A percentile compares a stretch with the other conserved stretches of the same genome.
Evolutionary conservation across 73 alveolate genomes (phyloP).

Genomic region (Blepharisma stoltei): DNA sequence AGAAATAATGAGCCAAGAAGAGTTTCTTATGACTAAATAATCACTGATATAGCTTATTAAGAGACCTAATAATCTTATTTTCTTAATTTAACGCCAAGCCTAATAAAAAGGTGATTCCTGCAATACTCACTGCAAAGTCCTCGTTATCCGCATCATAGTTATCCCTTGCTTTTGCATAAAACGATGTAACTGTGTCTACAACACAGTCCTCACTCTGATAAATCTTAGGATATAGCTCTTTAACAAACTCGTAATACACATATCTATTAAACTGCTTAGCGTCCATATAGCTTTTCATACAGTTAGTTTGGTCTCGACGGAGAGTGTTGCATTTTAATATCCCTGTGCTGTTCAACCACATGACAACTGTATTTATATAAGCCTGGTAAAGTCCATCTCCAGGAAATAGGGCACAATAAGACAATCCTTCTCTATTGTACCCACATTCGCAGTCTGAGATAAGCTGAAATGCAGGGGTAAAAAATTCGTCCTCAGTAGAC

Average conservation of each 20-base stretch:
- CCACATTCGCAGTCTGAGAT: not conserved
- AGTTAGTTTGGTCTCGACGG: not conserved
- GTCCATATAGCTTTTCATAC: not conserved
- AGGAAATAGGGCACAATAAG: not conserved
- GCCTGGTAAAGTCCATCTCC: not conserved
- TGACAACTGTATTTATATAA: not conserved
- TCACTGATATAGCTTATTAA: too few species aligned
- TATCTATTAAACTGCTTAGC: not conserved
- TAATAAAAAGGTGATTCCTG: too few species aligned
- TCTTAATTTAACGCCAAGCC: too few species aligned
- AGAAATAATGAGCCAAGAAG: constrained; percentile 2
- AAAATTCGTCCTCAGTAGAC: not conserved
- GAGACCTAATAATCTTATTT: too few species aligned
- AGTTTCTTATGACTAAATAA: not conserved
- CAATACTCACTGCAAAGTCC: too few species aligned
- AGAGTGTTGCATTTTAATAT: not conserved
- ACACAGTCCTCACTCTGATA: not conserved
- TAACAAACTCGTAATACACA: not conserved
- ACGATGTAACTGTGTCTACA: not conserved
- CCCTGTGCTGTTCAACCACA: not conserved
- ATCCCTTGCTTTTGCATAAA: too few species aligned
- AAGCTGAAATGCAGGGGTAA: not conserved
- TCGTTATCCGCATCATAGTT: too few species aligned
- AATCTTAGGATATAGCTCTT: not conserved
- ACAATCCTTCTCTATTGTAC: not conserved